Evolutionary conservation across 306 rosid genomes (phyloP), one percentile per base, ranked within the genome.

Genomic region (Prunus mongolica): DNA sequence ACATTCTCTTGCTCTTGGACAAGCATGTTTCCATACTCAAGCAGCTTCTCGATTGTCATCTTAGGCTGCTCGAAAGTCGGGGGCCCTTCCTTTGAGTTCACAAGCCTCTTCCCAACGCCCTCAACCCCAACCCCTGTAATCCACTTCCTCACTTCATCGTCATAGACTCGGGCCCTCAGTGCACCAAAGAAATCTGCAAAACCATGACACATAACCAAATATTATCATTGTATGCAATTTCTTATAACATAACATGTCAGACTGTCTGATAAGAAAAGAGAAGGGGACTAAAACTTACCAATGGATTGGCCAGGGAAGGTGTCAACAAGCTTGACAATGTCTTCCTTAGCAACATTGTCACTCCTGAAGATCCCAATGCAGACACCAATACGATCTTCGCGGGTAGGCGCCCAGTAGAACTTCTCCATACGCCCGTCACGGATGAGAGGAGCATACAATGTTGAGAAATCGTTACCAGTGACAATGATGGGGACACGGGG

Each of bases 341-440:
- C 96, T 0, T 78, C 83, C 0, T 27, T 61, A 25, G 89, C 7
- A 5, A 96, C 32, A 19, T 85, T 84, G 81, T 96, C 99, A 61
- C 41, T 80, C 19, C 87, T 83, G 87, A 96, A 96, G 80, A 96
- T 96, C 1, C 99, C 99, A 9, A 3, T 78, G 85, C 97, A 96
- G 41, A 96, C 98, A 76, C 99, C 99, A 19, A 96, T 25, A 3
- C 99, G 86, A 73, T 96, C 99, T 0, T 96, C 99, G 19, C 97
- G 80, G 2, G 93, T 96, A 9, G 99, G 98, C 3, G 99, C 97
- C 99, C 99, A 96, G 90, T 96, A 96, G 88, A 96, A 96, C 79
- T 96, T 96, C 91, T 96, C 99, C 99, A 96, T 96, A 82, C 99
- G 99, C 1, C 98, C 99, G 9, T 95, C 99, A 83, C 99, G 99